Evolutionary conservation across 2,329 filamentous ascomycete genomes (phyloP), one percentile per base, ranked within the genome.

Genomic region (Penicillium sp.): DNA sequence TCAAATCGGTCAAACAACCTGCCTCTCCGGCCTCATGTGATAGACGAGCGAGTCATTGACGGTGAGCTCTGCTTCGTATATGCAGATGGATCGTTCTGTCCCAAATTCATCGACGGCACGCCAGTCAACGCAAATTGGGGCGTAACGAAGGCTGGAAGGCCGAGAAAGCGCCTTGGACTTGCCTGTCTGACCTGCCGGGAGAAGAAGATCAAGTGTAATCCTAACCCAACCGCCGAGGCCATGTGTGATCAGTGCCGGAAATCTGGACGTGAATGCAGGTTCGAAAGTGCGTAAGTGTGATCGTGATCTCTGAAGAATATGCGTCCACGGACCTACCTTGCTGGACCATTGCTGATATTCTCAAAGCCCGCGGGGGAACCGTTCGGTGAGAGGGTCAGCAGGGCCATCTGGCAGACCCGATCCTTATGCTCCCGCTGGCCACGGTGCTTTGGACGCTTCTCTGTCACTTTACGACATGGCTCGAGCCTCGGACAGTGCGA

Each of bases 171-270:
- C 49, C 76, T 95, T 49, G 89, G 90, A 22, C 89, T 95, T 66
- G 88, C 88, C n/a, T 96, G 90, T 64, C 78, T 95, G 51, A 93
- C 88, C 12, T 96, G 90, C 67, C 81, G 90, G 44, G 89, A 95
- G 72, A 96, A 95, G 81, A 96, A 95, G 76, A 95, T 96, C 72
- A 95, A 95, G 69, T 96, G 90, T 64, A 88, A 95, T 57, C 90
- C 89, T 1, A 88, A 90, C 87, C 87, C 34, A 88, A 88, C 41
- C 10, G 13, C 42, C 8, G 42, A 45, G 28, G 47, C 41, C 17
- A n/a, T 49, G 59, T 96, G 90, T 61, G 80, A 90, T 47, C 89
- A 95, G 70, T 96, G 90, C 67, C 85, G 93, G 65, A 95, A 95
- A 72, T 91, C 91, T 64, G 88, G 89, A 49, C 80, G 88, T 42